A percentile compares a stretch with the other conserved stretches of the same genome.
phyloP scores from a whole-genome alignment of 352 stramenopile species.

The Phytophthora boehmeriae region DNA sequence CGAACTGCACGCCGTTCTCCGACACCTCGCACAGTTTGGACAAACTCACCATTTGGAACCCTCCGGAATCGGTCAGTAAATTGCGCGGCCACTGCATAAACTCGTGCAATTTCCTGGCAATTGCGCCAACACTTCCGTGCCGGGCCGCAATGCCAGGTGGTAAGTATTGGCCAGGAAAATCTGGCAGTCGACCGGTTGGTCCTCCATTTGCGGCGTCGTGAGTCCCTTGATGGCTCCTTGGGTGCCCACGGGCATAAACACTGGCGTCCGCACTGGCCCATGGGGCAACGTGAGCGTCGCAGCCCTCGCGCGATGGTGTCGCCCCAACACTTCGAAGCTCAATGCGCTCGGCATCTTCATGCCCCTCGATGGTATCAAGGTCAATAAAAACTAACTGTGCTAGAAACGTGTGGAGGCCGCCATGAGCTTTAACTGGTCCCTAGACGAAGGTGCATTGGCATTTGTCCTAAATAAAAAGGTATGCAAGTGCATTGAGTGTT shows the following conservation, averaged over 20 bases:
- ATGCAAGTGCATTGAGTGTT: too few species aligned
- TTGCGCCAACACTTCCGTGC: slow-evolving; percentile 82
- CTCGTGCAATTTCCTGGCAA: slow-evolving; percentile 92
- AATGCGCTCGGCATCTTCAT: slow-evolving; percentile 59
- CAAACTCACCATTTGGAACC: slow-evolving; percentile 99
- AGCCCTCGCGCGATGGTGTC: slow-evolving; percentile 66
- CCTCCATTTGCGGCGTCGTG: slow-evolving; percentile 79
- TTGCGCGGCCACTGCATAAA: slow-evolving; percentile 96
- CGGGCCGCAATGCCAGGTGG: slow-evolving; percentile 94
- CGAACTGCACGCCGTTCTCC: slow-evolving; percentile 70
- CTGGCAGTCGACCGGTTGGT: slow-evolving; percentile 71
- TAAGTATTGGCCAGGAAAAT: slow-evolving; percentile 99
- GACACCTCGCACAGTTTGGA: slow-evolving; percentile 95
- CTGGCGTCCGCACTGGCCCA: slow-evolving; percentile 88
- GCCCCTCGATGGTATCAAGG: neutral
- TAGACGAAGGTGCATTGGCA: neutral
- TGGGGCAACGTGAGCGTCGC: slow-evolving; percentile 83
- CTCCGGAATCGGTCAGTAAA: slow-evolving; percentile 97
- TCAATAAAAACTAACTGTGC: slow-evolving; percentile 4
- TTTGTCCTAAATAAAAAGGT: too few species aligned
- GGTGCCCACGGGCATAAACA: slow-evolving; percentile 98
- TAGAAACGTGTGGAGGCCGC: slow-evolving; percentile 17
- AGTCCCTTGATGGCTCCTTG: slow-evolving; percentile 97
- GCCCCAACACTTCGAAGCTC: slow-evolving; percentile 50
- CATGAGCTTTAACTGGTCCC: slow-evolving; percentile 9